phyloP scores from a whole-genome alignment of 169 alveolate genomes.

The Besnoitia besnoiti region DNA sequence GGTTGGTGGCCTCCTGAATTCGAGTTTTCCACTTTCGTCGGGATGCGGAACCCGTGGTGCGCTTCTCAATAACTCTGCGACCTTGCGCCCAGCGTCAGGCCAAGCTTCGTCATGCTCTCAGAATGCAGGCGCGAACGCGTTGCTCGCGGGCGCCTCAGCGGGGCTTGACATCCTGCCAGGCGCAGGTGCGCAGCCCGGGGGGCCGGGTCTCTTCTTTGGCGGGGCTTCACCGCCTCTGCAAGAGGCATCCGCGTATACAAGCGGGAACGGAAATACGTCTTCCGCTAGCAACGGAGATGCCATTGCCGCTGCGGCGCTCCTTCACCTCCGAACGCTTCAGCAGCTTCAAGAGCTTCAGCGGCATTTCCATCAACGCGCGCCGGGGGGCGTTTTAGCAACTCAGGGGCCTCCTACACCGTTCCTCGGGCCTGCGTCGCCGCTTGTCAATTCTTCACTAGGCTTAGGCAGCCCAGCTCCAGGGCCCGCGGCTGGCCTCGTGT shows the following conservation, averaged over 20 bases:
- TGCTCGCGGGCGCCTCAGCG: not conserved
- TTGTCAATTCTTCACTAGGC: not conserved
- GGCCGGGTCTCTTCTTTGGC: not conserved
- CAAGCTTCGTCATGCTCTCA: not conserved
- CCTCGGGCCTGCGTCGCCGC: not conserved
- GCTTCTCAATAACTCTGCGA: not conserved
- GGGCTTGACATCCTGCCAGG: not conserved
- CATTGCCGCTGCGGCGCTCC: slow-evolving; percentile 26
- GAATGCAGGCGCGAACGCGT: not conserved
- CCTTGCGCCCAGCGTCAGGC: not conserved
- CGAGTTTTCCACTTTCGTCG: not conserved
- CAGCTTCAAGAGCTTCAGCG: slow-evolving; percentile 11
- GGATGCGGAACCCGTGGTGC: not conserved
- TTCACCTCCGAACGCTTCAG: slow-evolving; percentile 26
- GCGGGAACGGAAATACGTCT: not conserved
- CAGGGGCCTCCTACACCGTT: not conserved
- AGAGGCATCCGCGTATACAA: not conserved
- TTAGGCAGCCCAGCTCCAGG: not conserved
- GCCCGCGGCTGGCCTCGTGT: not conserved
- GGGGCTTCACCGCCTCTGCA: not conserved
- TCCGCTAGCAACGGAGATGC: not conserved
- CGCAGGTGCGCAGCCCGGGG: not conserved
- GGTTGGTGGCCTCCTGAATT: not conserved
- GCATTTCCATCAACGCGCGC: not conserved
- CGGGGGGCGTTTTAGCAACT: not conserved